phyloP scores from a whole-genome alignment of 164 flowering plant genomes.

The Chloranthus sessilifolius region DNA sequence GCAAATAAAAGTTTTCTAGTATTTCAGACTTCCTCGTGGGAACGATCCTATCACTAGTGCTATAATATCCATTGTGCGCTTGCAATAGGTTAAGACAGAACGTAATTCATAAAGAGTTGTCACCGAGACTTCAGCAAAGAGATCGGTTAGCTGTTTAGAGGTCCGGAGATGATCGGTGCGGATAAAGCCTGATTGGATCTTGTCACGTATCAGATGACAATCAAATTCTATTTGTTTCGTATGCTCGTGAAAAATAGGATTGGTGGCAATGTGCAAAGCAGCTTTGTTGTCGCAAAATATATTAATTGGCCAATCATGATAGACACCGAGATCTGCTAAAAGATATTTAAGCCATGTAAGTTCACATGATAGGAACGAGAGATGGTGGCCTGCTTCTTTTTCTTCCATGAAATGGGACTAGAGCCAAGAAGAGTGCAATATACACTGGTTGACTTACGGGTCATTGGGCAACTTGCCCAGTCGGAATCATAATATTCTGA shows the following conservation, averaged over 20 bases:
- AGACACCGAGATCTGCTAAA: neutral
- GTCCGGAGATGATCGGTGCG: neutral
- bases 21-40: no score
- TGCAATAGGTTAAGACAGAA: no score
- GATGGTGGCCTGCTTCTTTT: neutral
- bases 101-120: no score
- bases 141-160: neutral
- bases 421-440: no score
- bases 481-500: no score
- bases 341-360: neutral
- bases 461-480: no score
- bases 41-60: no score
- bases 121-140: neutral
- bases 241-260: neutral
- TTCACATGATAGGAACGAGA: neutral
- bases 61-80: no score
- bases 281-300: neutral
- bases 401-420: neutral
- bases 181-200: neutral
- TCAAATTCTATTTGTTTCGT: neutral
- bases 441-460: no score
- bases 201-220: neutral
- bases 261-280: constrained; percentile 1
- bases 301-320: neutral
- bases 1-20: no score